A percentile compares a stretch with the other conserved stretches of the same genome.
phyloP scores from a whole-genome alignment of 495 filamentous ascomycete genomes.

The Physcia stellaris region DNA sequence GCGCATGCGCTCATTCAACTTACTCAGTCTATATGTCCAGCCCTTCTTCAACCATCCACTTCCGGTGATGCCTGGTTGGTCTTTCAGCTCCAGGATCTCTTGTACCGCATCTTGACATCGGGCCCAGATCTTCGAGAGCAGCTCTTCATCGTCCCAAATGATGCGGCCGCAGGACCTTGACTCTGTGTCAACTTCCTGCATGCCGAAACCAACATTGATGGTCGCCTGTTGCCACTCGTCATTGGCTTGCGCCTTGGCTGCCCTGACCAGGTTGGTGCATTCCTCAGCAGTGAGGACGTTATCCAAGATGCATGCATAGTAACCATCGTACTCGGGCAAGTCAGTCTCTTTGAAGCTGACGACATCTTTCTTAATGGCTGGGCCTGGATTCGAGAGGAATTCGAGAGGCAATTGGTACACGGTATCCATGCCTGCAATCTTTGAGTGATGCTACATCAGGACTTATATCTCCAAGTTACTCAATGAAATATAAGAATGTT shows the following conservation, averaged over 20 bases:
- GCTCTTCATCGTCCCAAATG: constrained; percentile 51
- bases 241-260: constrained; percentile 37
- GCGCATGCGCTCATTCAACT: constrained; percentile 65
- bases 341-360: constrained; percentile 40
- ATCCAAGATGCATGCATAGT: constrained; percentile 51
- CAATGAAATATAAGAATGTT: too few relatives aligned
- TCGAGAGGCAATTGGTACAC: neutral
- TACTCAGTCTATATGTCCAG: constrained; percentile 39
- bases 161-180: constrained; percentile 60
- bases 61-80: constrained; percentile 31
- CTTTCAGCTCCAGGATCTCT: constrained; percentile 23
- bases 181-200: constrained; percentile 38
- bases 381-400: neutral
- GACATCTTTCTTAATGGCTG: constrained; percentile 1
- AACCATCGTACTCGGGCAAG: constrained; percentile 39
- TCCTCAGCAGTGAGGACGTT: constrained; percentile 46
- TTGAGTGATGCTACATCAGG: too few relatives aligned
- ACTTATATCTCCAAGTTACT: too few relatives aligned
- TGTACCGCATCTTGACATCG: constrained; percentile 30
- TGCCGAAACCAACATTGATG: constrained; percentile 54
- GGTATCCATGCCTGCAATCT: too few relatives aligned
- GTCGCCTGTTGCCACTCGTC: constrained; percentile 49
- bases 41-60: constrained; percentile 27
- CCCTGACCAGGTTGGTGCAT: constrained; percentile 39
- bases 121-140: constrained; percentile 48